phyloP scores from a whole-genome alignment of 257 asterid genomes.

The Verbascum thapsus region DNA sequence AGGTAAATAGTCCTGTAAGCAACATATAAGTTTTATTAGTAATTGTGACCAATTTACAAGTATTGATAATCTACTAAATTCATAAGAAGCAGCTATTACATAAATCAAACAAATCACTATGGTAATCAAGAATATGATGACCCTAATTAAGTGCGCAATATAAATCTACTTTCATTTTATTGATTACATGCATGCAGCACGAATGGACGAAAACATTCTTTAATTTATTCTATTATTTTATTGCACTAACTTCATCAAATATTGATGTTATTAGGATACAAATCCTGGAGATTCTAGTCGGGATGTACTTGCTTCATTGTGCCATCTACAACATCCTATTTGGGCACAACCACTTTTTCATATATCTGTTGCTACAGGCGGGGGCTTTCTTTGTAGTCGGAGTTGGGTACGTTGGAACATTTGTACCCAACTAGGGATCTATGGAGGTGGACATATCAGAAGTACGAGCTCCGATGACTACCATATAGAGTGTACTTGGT shows the following conservation, averaged over 20 bases:
- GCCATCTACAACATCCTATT: slow-evolving; percentile 72
- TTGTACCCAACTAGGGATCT: slow-evolving; percentile 53
- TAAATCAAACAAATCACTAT: not conserved
- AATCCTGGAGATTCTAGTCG: slow-evolving; percentile 69
- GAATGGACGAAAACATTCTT: not conserved
- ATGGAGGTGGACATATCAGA: slow-evolving; percentile 14
- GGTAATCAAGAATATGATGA: slow-evolving; percentile 13
- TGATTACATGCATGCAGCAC: not conserved
- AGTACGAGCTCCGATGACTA: no score
- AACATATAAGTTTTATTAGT: slow-evolving; percentile 9
- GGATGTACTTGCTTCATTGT: slow-evolving; percentile 78
- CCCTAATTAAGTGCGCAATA: not conserved
- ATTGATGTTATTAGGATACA: slow-evolving; percentile 56
- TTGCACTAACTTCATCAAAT: slow-evolving; percentile 21
- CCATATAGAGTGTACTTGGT: slow-evolving; percentile 25
- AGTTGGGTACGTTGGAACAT: slow-evolving; percentile 68
- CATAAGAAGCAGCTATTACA: no score
- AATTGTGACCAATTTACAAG: not conserved
- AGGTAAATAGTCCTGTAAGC: slow-evolving; percentile 43
- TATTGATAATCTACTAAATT: not conserved
- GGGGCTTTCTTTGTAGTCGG: slow-evolving; percentile 77
- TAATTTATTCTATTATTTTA: slow-evolving; percentile 16
- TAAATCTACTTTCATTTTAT: not conserved
- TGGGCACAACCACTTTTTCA: slow-evolving; percentile 65
- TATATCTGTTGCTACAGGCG: slow-evolving; percentile 80